Evolutionary conservation across 306 rosid genomes (phyloP), one percentile per base, ranked within the genome.

Genomic region (Rubus idaeus): DNA sequence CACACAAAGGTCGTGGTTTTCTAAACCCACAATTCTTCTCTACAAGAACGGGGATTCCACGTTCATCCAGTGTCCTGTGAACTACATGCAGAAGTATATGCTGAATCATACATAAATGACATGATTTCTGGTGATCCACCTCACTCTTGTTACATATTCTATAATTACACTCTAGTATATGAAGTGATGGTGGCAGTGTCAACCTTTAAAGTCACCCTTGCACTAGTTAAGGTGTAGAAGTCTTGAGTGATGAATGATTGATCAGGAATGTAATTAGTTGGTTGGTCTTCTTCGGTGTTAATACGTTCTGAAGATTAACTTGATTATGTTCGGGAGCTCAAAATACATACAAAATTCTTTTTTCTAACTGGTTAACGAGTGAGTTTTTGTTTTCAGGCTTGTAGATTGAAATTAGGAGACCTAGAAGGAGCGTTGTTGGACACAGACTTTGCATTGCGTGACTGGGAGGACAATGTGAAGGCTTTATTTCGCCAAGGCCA

Each of bases 401-500:
- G 96, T 82, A 90, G 89, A 75, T 84, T 92, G 89, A 92, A 92
- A 80, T 67, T 92, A 77, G 91, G 96, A 41, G 96, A 92, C 83
- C 73, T 87, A 80, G 88, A 93, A 61, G 97, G 97, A 82, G 97
- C 97, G 68, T 79, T 93, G 67, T 75, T 93, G 82, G 97, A 93
- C 78, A 81, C 94, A 40, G 96, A 89, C 71, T 93, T 89, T 78
- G 97, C 97, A 17, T 84, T 93, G 85, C 97, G 91, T 55, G 97
- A 93, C n/a, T 93, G 89, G 76, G 90, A 83, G 17, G 74, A 87
- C 81, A 90, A 90, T 89, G 97, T 86, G 68, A 93, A 93, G 85
- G 96, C 97, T 68, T 79, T 89, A 82, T 93, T 92, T 72, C 96
- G 97, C 71, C 96, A 92, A 87, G 97, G 97, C 75, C 97, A 90